phyloP scores from a whole-genome alignment of 2,329 filamentous ascomycete genomes.

The Claviceps paspali region DNA sequence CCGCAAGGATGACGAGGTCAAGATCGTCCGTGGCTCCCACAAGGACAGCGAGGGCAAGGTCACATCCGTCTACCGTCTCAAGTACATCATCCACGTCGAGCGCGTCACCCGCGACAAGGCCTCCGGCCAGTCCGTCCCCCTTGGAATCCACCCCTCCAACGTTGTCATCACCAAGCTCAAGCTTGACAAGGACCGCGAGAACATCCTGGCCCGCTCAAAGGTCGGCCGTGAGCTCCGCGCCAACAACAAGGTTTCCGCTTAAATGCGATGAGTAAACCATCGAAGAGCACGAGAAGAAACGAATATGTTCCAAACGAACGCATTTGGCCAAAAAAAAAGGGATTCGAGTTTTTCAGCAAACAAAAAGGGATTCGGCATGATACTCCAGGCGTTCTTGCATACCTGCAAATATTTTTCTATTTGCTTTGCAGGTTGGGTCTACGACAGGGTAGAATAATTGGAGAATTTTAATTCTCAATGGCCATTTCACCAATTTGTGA shows the following conservation, averaged over 20 bases:
- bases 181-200: conserved; percentile 89
- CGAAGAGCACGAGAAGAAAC: no score
- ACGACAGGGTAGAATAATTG: conserved; percentile 27
- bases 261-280: conserved; percentile 15
- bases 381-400: conserved; percentile 23
- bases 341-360: background rate
- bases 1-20: conserved; percentile 94
- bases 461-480: conserved; percentile 44
- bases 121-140: conserved; percentile 87
- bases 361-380: conserved; percentile 8
- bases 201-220: conserved; percentile 75
- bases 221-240: conserved; percentile 59
- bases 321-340: background rate
- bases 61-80: conserved; percentile 93
- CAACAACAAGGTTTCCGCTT: conserved; percentile 54
- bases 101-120: conserved; percentile 94
- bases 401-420: conserved; percentile 2
- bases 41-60: conserved; percentile 99
- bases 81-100: conserved; percentile 96
- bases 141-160: conserved; percentile 92
- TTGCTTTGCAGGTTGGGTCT: conserved; percentile 14
- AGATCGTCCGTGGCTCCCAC: conserved; percentile 80
- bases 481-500: conserved; percentile 57
- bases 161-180: conserved; percentile 98
- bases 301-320: no score